phyloP scores from a whole-genome alignment of 352 stramenopile genomes.

The Phytopythium boreale region DNA sequence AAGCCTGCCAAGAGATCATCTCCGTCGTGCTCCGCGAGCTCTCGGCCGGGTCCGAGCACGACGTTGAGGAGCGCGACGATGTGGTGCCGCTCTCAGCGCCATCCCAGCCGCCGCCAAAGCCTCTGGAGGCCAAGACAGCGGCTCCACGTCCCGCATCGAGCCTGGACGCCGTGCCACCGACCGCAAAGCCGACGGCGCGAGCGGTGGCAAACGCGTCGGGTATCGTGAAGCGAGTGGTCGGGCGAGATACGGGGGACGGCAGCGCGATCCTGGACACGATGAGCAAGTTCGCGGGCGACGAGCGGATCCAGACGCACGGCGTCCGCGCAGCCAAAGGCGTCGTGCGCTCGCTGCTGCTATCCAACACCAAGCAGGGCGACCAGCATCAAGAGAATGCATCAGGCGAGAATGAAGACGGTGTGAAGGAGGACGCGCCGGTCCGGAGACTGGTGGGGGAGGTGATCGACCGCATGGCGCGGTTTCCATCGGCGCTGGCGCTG shows the following conservation, averaged over 20 bases:
- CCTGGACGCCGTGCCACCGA: neutral
- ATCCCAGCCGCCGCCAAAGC: neutral
- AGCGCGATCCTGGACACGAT: conserved; percentile 41
- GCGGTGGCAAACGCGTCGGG: conserved; percentile 28
- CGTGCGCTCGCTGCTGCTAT: conserved; percentile 14
- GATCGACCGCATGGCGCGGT: conserved; percentile 42
- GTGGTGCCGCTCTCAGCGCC: neutral
- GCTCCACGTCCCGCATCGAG: neutral
- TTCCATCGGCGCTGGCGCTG: conserved; percentile 27
- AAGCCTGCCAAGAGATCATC: conserved; percentile 33
- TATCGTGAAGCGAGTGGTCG: conserved; percentile 50
- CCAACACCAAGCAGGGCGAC: neutral
- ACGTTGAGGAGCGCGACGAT: neutral
- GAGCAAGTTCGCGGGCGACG: conserved; percentile 39
- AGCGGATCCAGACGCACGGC: conserved; percentile 41
- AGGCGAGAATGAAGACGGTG: neutral
- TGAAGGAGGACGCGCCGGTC: neutral
- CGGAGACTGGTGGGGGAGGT: conserved; percentile 25
- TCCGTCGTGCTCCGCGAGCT: conserved; percentile 22
- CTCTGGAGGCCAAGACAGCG: neutral
- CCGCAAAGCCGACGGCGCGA: neutral
- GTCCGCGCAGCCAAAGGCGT: conserved; percentile 44
- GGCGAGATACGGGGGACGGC: conserved; percentile 40
- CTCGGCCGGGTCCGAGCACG: conserved; percentile 8
- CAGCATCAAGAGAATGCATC: neutral